A percentile compares a stretch with the other conserved stretches of the same genome.
Evolutionary conservation across 768 basidiomycete species (phyloP).

Genomic region (Panaeolus cyanescens): DNA sequence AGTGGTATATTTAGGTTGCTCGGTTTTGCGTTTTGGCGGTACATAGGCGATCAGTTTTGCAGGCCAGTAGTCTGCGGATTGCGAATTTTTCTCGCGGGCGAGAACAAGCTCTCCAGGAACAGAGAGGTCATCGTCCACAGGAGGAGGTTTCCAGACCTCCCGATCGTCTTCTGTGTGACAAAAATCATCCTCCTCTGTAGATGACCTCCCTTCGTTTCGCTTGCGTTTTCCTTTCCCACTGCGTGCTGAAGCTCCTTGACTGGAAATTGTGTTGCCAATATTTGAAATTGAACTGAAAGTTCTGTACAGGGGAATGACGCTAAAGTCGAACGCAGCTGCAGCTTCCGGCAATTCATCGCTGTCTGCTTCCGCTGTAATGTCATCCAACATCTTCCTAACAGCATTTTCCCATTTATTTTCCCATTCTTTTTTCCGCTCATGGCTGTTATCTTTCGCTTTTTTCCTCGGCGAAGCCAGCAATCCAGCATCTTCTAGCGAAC

Average conservation of each 20-base stretch:
- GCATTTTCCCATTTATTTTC: slow-evolving; percentile 49
- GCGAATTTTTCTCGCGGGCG: slow-evolving; percentile 41
- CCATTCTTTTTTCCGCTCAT: slow-evolving; percentile 18
- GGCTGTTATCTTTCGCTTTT: slow-evolving; percentile 38
- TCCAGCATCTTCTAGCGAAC: not conserved
- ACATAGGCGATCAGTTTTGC: slow-evolving; percentile 58
- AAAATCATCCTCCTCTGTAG: slow-evolving; percentile 10
- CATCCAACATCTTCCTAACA: slow-evolving; percentile 44
- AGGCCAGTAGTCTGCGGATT: slow-evolving; percentile 58
- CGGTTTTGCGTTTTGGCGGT: slow-evolving; percentile 41
- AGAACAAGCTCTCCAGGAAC: slow-evolving; percentile 73
- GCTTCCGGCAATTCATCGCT: slow-evolving; percentile 51
- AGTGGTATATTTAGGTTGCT: slow-evolving; percentile 48
- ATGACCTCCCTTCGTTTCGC: slow-evolving; percentile 14
- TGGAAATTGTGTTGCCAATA: not conserved
- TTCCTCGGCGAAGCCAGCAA: slow-evolving; percentile 42
- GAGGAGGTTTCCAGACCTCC: slow-evolving; percentile 40
- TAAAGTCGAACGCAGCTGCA: slow-evolving; percentile 21
- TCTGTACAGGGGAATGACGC: not conserved
- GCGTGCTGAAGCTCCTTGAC: not conserved
- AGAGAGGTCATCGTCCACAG: slow-evolving; percentile 47
- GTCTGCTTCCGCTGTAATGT: slow-evolving; percentile 39
- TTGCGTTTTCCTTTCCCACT: slow-evolving; percentile 28
- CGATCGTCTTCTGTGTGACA: slow-evolving; percentile 11
- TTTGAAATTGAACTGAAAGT: not conserved